Conservation (phyloP, 305 asterid genomes). For the Solanum chacoense region DNA sequence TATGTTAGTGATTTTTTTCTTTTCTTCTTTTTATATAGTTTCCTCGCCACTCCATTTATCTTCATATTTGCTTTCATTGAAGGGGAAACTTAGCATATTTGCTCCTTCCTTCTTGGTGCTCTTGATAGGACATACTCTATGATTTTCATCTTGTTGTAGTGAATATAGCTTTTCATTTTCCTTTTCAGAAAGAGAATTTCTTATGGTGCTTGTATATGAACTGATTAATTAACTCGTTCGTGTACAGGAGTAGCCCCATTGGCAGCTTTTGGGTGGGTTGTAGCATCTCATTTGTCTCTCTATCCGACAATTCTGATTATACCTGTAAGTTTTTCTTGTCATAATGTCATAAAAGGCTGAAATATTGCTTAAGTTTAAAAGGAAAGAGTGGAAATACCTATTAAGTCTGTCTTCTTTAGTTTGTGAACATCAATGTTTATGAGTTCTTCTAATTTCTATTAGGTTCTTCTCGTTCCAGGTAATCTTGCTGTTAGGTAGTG, state of each 20-base stretch:
- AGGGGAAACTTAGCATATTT: background rate
- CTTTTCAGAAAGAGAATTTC: background rate
- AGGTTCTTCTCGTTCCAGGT: slow-evolving; percentile 31
- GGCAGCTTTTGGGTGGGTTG: slow-evolving; percentile 95
- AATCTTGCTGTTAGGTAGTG: slow-evolving; percentile 62
- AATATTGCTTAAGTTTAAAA: background rate
- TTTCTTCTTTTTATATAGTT: background rate
- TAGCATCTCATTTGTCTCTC: slow-evolving; percentile 84
- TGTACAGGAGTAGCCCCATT: slow-evolving; percentile 60
- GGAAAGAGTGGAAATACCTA: background rate
- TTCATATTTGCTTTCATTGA: background rate
- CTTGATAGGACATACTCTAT: background rate
- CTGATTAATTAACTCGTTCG: slow-evolving; percentile 13
- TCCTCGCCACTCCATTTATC: background rate
- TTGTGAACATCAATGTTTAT: background rate
- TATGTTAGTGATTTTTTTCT: background rate
- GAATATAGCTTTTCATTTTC: background rate
- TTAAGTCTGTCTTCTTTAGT: background rate
- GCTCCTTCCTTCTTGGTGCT: background rate
- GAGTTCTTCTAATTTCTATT: background rate
- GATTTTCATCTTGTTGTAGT: background rate
- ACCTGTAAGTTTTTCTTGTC: slow-evolving; percentile 50
- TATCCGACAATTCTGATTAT: slow-evolving; percentile 63
- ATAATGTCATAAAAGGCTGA: background rate
- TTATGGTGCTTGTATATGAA: background rate